Conservation (phyloP, 352 stramenopile species). For the Peronospora farinosa region DNA sequence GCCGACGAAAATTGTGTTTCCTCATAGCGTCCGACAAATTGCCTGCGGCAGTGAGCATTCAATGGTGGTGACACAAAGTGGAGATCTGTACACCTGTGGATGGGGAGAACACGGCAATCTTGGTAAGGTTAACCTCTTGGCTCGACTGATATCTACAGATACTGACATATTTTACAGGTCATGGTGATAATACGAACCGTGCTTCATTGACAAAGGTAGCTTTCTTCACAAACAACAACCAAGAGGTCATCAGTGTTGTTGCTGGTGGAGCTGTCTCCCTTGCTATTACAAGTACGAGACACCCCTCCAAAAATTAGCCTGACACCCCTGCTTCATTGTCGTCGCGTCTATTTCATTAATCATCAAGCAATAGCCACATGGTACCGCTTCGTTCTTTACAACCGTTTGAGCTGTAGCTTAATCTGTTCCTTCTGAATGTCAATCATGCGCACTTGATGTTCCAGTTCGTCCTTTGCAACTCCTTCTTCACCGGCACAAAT, state of each 20-base stretch:
- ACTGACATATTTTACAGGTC: constrained; percentile 31
- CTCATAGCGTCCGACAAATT: constrained; percentile 30
- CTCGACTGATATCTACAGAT: neutral
- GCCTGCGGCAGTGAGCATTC: constrained; percentile 74
- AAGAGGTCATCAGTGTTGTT: constrained; percentile 30
- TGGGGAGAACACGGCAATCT: constrained; percentile 85
- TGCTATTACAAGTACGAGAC: constrained; percentile 23
- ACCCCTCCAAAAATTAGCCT: neutral
- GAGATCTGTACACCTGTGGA: constrained; percentile 68
- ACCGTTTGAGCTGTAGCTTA: constrained; percentile 39
- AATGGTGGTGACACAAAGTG: constrained; percentile 43
- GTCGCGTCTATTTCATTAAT: constrained; percentile 15
- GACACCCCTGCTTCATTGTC: neutral
- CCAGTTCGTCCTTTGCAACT: constrained; percentile 30
- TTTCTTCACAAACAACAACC: constrained; percentile 35
- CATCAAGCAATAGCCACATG: neutral
- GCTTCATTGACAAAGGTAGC: constrained; percentile 32
- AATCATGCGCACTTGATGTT: constrained; percentile 46
- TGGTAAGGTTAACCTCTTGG: constrained; percentile 30
- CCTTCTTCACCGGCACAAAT: constrained; percentile 15
- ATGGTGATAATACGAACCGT: constrained; percentile 45
- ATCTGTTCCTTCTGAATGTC: constrained; percentile 52
- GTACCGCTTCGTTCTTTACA: constrained; percentile 23
- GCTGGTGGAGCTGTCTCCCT: constrained; percentile 67
- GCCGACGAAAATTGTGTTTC: constrained; percentile 29